Evolutionary conservation across 179 eudicot genomes (phyloP), one percentile per base, ranked within the genome.

Genomic region (Kewa caespitosa): DNA sequence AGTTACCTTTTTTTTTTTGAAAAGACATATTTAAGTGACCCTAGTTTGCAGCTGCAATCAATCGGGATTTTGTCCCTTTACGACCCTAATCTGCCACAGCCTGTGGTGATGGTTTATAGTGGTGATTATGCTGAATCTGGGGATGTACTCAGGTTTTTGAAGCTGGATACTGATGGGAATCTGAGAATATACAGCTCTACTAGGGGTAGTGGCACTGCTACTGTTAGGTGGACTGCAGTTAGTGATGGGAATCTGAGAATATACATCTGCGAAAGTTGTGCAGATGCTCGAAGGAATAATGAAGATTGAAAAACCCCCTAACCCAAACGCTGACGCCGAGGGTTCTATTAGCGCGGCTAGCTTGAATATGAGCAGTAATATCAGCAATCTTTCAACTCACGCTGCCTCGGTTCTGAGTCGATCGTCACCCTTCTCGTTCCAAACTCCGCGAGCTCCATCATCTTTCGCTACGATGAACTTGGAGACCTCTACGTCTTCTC

Each of bases 231-330:
- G 98, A 76, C 89, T 36, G 97, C 97, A 46, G 89, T 94, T 11
- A 73, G 76, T 80, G 92, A 92, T 87, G 98, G 98, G 62, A 86
- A 90, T 63, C 70, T 87, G 78, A 97, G 98, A 15, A 78, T 94
- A 20, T 94, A 97, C 75, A 90, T 89, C 71, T 94, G 94, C 96
- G 52, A 94, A 85, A 83, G 97, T 94, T 31, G 97, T 94, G 69
- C 97, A 92, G 72, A 89, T 94, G 98, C 69, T 94, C 1, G 98
- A 94, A 86, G 98, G 98, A 23, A 78, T 92, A 32, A 67, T 81
- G 61, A 93, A 84, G 75, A 88, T 94, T 8, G 90, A 83, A 64
- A 88, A 77, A 78, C 92, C 97, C 14, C 97, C 96, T 7, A 74
- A 84, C 7, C 92, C 89, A 1, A 89, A 87, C 82, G 81, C 85